Base-by-base conservation (phyloP, 495 filamentous ascomycete genomes). In the Hypoxylon fragiforme region DNA sequence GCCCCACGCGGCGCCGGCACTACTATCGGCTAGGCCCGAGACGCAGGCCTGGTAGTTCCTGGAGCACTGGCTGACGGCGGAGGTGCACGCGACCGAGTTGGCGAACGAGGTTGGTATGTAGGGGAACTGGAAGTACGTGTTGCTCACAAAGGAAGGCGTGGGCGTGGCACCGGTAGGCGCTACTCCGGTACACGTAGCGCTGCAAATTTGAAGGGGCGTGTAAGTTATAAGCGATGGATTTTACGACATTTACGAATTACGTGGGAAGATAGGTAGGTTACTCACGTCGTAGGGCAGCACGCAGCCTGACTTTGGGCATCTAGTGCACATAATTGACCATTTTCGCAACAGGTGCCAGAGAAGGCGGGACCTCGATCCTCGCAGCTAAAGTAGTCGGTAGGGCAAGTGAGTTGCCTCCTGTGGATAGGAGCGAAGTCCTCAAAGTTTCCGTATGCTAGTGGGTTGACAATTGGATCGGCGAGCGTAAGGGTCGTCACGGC, bases 71-170 rank as follows among this genome's bases (percentile, higher is more conserved):
- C 75, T 81, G 66, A 85, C 81, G 59, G 87, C 87, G 9, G 82
- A 80, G 1, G 85, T 80, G 70, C 88, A 91, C 7, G 74, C 73
- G n/a, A 73, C 80, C 13, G 78, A 69, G 54, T 88, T 81, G 39
- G 73, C 63, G 54, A 89, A 89, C 34, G 77, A 78, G 1, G 87
- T 90, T 22, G 84, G 82, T 45, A 89, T 76, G 58, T 78, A 79
- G 24, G 85, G 73, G 64, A 88, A 90, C 9, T 84, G 79, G 62
- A 85, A 91, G 66, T 76, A 84, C 13, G 66, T 44, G 58, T 85
- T 84, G 32, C 74, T 68, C 36, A 77, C 73, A 49, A 61, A 76
- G 41, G 73, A 74, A 31, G 74, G 77, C 28, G 74, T 78, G 7
- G 71, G 68, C 7, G 65, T 54, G 9, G 64, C 24, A 13, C 57